Conservation (phyloP, 2,329 filamentous ascomycete genomes). For the Alternaria angustiovoidea region DNA sequence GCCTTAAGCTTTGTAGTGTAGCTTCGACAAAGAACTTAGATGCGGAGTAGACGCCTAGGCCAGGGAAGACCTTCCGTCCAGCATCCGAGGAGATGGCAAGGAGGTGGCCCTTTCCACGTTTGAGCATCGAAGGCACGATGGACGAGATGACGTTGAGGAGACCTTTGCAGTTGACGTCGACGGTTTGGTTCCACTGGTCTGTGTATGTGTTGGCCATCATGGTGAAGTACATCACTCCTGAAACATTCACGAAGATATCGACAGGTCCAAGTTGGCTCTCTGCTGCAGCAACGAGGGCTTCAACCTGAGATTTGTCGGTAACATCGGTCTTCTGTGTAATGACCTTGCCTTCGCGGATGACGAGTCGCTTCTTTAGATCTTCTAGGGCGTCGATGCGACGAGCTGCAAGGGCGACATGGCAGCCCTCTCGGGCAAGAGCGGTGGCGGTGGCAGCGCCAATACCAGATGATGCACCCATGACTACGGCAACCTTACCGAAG, state of each 20-base stretch:
- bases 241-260: constrained; percentile 81
- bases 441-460: constrained; percentile 78
- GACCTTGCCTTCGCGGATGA: constrained; percentile 67
- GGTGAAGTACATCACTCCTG: constrained; percentile 88
- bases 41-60: constrained; percentile 81
- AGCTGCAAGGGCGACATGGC: constrained; percentile 75
- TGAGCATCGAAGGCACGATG: constrained; percentile 75
- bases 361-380: constrained; percentile 68
- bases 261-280: constrained; percentile 71
- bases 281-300: constrained; percentile 68
- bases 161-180: constrained; percentile 88
- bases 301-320: constrained; percentile 71
- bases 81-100: constrained; percentile 85
- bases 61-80: constrained; percentile 82
- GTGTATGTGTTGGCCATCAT: constrained; percentile 80
- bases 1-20: constrained; percentile 74
- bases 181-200: constrained; percentile 81
- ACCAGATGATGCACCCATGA: constrained; percentile 82
- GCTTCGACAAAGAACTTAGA: constrained; percentile 88
- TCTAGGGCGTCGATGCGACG: constrained; percentile 75
- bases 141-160: constrained; percentile 76
- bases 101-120: constrained; percentile 73
- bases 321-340: constrained; percentile 77
- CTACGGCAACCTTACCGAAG: constrained; percentile 73
- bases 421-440: constrained; percentile 74